Evolutionary conservation across 192 early-diverging fungal genomes (phyloP), one percentile per base, ranked within the genome.

Genomic region (Chytriomyces sp.): DNA sequence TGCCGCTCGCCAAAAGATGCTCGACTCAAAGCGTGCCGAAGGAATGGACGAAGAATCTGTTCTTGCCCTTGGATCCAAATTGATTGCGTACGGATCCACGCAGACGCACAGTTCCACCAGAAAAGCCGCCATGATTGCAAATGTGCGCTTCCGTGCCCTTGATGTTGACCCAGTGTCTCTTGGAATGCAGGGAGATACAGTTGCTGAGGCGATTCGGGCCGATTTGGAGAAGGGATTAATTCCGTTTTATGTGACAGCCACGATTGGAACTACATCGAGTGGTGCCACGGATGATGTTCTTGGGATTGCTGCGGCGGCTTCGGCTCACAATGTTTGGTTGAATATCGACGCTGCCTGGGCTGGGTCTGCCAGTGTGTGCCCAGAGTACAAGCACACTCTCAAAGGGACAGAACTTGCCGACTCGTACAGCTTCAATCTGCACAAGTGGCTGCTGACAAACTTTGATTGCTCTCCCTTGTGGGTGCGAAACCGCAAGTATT

Each of bases 331-430:
- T 13, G 50, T 91, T 44, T 92, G 90, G 90, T 69, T 85, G 47
- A 89, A 92, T 64, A 72, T 92, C n/a, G 91, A 92, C 69, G 89
- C 90, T 5, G 91, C 91, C 3, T 89, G 88, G 59, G 91, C 90
- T 1, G 91, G 91, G 8, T 72, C 85, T 0, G 89, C 91, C 0
- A 77, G 88, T 6, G 69, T 79, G 5, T 91, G 89, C 68, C 86
- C 86, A 35, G 91, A 92, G 75, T 91, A 84, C 76, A 82, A 84
- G 6, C 74, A 79, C 1, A 80, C 84, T 6, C 77, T 83, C 0
- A 65, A 26, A 2, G 91, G 91, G 0, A 80, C 80, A n/a, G 85
- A 89, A 44, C 68, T 77, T 11, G 88, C 85, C 0, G 85, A 92
- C 68, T 91, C 90, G 23, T 89, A 89, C 69, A 82, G 79, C 64